Evolutionary conservation across 805 yeast species (phyloP), one percentile per base, ranked within the genome.

Genomic region (Lipomyces spencermartinsiae): DNA sequence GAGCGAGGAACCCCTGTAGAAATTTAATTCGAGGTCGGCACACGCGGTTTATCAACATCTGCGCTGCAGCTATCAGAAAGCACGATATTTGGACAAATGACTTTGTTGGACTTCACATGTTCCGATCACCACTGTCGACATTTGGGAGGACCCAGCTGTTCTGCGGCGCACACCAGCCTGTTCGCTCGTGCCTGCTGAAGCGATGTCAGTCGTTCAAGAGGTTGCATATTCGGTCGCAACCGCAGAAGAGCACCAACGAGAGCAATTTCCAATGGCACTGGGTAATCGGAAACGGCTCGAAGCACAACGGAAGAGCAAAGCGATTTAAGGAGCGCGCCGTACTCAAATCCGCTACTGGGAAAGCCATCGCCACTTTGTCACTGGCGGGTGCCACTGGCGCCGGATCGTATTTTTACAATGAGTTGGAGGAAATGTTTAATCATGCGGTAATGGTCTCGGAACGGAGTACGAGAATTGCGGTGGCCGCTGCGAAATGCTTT

Each of bases 401-500:
- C 14, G 63, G 60, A 12, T 62, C 69, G 35, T 66, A 66, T 34
- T 66, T 62, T 55, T 66, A 62, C 61, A 62, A 63, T 29, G 66
- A 66, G 61, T 53, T 66, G 34, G 66, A 66, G 54, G 54, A 59
- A 29, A 66, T 66, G 69, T 37, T 63, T 9, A 43, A 55, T 12
- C 63, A 59, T 25, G 63, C 51, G 22, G 51, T 54, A 19, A 62
- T 62, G 39, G 61, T 61, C n/a, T 66, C 71, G 8, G 70, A 69
- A 34, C 66, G 72, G 29, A 69, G 71, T 31, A 25, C 74, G 3
- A 59, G 75, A 35, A 63, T 73, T 33, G 74, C 67, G 9, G 65
- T 73, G 25, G 97, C 97, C 1, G 89, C 94, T 0, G 72, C 84
- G 5, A 81, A 88, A 68, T 94, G 98, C 77, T 89, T 94, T 73